phyloP scores from a whole-genome alignment of 352 stramenopile genomes.

The Globisporangium recalcitrans region DNA sequence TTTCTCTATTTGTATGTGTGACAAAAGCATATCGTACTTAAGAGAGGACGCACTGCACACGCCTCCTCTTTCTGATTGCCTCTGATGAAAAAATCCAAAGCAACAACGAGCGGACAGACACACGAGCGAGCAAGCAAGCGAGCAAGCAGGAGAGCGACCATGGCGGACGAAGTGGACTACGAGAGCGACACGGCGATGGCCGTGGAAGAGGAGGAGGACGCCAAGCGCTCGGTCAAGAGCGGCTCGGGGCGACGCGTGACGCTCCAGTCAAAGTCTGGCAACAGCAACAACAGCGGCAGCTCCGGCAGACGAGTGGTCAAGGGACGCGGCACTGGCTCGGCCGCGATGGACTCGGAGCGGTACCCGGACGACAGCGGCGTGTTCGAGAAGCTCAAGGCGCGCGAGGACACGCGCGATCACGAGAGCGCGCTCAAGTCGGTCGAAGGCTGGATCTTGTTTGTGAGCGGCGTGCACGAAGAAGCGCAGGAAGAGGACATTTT shows the following conservation, averaged over 20 bases:
- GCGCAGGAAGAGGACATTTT: constrained; percentile 95
- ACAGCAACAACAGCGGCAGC: neutral
- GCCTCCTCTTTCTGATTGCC: neutral
- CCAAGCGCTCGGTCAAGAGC: constrained; percentile 18
- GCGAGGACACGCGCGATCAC: constrained; percentile 27
- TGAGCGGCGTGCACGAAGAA: constrained; percentile 94
- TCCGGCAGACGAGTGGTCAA: constrained; percentile 44
- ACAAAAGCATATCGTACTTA: constrained; percentile 2
- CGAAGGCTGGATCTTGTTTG: constrained; percentile 96
- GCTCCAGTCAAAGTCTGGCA: neutral
- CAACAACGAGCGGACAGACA: constrained; percentile 7
- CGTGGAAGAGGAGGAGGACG: constrained; percentile 69
- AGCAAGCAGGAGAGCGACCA: constrained; percentile 14
- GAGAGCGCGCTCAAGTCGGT: constrained; percentile 76
- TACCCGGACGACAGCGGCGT: constrained; percentile 70
- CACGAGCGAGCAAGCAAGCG: too few species aligned
- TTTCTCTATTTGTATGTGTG: neutral
- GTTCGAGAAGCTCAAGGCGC: constrained; percentile 64
- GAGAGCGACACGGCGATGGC: constrained; percentile 86
- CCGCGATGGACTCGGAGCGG: constrained; percentile 67
- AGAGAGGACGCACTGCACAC: neutral
- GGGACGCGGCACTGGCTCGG: constrained; percentile 56
- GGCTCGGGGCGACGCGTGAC: constrained; percentile 5
- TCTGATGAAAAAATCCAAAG: neutral
- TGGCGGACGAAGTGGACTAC: constrained; percentile 85